Percentiles rank a stretch among this genome's conserved stretches.
Evolutionary conservation across 805 yeast species (phyloP).

Genomic region (Wickerhamiella kurtzmanii): DNA sequence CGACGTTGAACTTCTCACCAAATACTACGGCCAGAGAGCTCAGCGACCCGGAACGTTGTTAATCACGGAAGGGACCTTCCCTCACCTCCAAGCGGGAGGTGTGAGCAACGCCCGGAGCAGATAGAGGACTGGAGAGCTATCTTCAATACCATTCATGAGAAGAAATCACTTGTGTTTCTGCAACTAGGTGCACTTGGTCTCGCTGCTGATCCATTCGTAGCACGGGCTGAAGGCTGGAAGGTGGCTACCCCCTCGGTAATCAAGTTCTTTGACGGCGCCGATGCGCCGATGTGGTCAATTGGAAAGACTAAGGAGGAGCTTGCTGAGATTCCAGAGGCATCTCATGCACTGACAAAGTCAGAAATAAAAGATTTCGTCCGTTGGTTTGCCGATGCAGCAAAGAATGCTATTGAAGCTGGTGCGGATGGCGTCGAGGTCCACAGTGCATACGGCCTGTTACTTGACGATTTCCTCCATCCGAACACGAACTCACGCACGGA

Average conservation of each 20-base stretch:
- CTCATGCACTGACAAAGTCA: conserved; percentile 24
- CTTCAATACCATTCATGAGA: conserved; percentile 33
- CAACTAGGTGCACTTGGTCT: conserved; percentile 39
- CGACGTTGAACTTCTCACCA: conserved; percentile 30
- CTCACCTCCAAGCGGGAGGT: conserved; percentile 30
- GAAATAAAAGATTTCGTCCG: conserved; percentile 35
- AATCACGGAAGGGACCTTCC: conserved; percentile 44
- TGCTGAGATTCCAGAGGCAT: not conserved
- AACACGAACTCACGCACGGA: conserved; percentile 41
- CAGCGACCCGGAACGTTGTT: conserved; percentile 42
- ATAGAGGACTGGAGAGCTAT: conserved; percentile 28
- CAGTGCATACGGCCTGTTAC: conserved; percentile 47
- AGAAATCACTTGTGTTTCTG: conserved; percentile 27
- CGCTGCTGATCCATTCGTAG: conserved; percentile 2
- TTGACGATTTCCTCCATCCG: conserved; percentile 35
- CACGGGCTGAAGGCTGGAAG: not conserved
- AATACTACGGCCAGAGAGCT: conserved; percentile 47
- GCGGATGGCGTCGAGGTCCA: conserved; percentile 57
- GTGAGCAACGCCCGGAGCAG: conserved; percentile 25
- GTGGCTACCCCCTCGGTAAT: not conserved
- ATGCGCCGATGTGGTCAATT: not conserved
- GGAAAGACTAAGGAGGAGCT: not conserved
- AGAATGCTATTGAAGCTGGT: conserved; percentile 38
- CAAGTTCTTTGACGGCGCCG: not conserved
- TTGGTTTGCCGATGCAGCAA: conserved; percentile 40